These are phyloP conservation scores for Omphalea diandra DNA, from an alignment of 441 rosid genomes.

Conservation along the genomic window DNA sequence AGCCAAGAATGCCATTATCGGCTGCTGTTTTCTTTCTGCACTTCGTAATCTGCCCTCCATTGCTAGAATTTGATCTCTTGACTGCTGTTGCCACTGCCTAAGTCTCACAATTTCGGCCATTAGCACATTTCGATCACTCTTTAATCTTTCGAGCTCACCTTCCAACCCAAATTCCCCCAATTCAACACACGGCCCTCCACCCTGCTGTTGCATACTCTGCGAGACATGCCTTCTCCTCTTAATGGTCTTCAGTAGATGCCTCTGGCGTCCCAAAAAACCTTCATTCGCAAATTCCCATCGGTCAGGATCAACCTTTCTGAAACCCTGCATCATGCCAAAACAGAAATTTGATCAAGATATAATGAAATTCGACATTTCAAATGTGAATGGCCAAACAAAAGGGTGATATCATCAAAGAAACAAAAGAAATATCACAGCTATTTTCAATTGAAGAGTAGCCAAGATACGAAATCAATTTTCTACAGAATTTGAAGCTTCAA, in stretches of 20 bases:
- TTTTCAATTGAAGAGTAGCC: not conserved
- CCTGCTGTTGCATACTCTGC: constrained; percentile 42
- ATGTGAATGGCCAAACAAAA: not conserved
- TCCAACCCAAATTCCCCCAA: constrained; percentile 74
- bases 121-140: constrained; percentile 54
- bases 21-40: constrained; percentile 72
- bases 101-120: constrained; percentile 57
- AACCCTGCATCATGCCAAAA: constrained; percentile 52
- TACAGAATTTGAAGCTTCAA: too few relatives aligned
- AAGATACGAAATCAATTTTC: not conserved
- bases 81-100: constrained; percentile 71
- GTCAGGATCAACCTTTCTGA: constrained; percentile 84
- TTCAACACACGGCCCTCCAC: constrained; percentile 59
- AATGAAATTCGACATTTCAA: not conserved
- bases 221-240: constrained; percentile 63
- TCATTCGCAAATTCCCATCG: constrained; percentile 91
- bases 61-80: constrained; percentile 42
- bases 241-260: constrained; percentile 70
- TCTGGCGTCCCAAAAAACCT: constrained; percentile 79
- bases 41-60: constrained; percentile 50
- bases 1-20: constrained; percentile 69
- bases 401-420: not conserved
- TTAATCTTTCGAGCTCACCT: constrained; percentile 58
- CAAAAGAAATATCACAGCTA: not conserved
- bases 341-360: not conserved